Conservation (phyloP, 805 yeast species). For the Komagataella ulmi region DNA sequence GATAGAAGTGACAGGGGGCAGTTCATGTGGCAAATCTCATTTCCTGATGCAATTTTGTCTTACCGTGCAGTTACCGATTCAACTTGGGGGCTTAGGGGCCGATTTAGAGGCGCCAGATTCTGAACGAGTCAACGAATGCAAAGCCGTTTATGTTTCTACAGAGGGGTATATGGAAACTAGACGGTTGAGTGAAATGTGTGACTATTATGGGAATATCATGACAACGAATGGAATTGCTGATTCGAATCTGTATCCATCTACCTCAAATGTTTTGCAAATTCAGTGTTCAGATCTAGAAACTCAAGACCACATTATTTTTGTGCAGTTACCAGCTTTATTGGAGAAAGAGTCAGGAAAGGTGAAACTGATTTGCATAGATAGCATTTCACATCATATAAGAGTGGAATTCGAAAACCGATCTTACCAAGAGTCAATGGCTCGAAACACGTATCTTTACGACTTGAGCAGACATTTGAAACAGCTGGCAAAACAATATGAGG, state of each 20-base stretch:
- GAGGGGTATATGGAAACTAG: constrained; percentile 62
- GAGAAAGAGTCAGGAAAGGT: constrained; percentile 22
- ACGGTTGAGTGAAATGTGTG: constrained; percentile 36
- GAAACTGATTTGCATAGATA: constrained; percentile 60
- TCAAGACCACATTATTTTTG: constrained; percentile 59
- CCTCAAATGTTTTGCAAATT: constrained; percentile 31
- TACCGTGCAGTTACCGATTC: constrained; percentile 36
- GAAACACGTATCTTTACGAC: constrained; percentile 26
- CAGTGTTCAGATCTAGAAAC: constrained; percentile 53
- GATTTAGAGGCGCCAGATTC: constrained; percentile 1
- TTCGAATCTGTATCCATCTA: constrained; percentile 15
- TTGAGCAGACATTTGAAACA: constrained; percentile 33
- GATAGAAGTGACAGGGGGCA: constrained; percentile 73
- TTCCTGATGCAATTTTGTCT: constrained; percentile 53
- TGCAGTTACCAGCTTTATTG: constrained; percentile 53
- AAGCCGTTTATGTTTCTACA: constrained; percentile 65
- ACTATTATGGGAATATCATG: constrained; percentile 15
- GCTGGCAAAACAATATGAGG: constrained; percentile 29
- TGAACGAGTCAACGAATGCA: constrained; percentile 6
- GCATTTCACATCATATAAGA: constrained; percentile 71
- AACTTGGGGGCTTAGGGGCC: constrained; percentile 30
- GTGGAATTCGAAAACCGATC: constrained; percentile 34
- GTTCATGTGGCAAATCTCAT: constrained; percentile 83
- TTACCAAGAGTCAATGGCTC: constrained; percentile 21
- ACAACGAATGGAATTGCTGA: constrained; percentile 21